Percentiles rank a stretch among this genome's conserved stretches.
Evolutionary conservation across 768 basidiomycete genomes (phyloP).

Genomic region (Boletus barrowsii): DNA sequence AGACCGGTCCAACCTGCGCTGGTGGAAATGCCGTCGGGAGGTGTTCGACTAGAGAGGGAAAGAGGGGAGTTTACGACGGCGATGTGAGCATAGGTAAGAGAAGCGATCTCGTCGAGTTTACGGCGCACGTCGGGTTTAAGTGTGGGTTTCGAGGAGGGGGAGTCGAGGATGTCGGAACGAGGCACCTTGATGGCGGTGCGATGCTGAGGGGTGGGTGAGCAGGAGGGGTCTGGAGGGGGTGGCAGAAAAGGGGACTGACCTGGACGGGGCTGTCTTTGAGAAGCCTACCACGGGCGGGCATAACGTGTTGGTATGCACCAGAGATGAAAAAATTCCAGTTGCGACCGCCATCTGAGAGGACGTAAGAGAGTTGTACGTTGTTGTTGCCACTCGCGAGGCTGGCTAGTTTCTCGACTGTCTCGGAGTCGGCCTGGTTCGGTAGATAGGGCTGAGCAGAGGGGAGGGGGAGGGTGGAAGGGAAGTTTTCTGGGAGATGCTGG

Average conservation of each 20-base stretch:
- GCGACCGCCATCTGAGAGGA: slow-evolving; percentile 60
- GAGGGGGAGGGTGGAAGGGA: slow-evolving; percentile 37
- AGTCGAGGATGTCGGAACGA: slow-evolving; percentile 90
- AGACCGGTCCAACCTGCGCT: slow-evolving; percentile 85
- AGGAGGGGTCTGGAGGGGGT: slow-evolving; percentile 5
- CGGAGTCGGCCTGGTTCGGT: slow-evolving; percentile 50
- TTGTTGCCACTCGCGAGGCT: slow-evolving; percentile 78
- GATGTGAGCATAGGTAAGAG: slow-evolving; percentile 89
- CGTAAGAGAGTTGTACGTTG: slow-evolving; percentile 80
- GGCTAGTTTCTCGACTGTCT: slow-evolving; percentile 76
- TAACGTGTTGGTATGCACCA: slow-evolving; percentile 89
- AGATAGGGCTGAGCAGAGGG: slow-evolving; percentile 34
- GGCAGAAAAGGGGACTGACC: slow-evolving; percentile 39
- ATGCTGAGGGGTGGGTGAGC: slow-evolving; percentile 47
- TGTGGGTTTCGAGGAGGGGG: slow-evolving; percentile 69
- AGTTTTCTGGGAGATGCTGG: slow-evolving; percentile 31
- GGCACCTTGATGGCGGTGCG: slow-evolving; percentile 86
- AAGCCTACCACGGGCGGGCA: slow-evolving; percentile 84
- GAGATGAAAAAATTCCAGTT: slow-evolving; percentile 90
- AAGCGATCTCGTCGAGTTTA: slow-evolving; percentile 91
- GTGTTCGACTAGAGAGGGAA: slow-evolving; percentile 68
- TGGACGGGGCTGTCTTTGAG: slow-evolving; percentile 87
- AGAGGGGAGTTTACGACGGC: slow-evolving; percentile 87
- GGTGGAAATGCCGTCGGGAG: slow-evolving; percentile 73
- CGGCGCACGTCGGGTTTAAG: slow-evolving; percentile 81